phyloP scores from a whole-genome alignment of 805 yeast genomes.

The Saturnispora saitoi region DNA sequence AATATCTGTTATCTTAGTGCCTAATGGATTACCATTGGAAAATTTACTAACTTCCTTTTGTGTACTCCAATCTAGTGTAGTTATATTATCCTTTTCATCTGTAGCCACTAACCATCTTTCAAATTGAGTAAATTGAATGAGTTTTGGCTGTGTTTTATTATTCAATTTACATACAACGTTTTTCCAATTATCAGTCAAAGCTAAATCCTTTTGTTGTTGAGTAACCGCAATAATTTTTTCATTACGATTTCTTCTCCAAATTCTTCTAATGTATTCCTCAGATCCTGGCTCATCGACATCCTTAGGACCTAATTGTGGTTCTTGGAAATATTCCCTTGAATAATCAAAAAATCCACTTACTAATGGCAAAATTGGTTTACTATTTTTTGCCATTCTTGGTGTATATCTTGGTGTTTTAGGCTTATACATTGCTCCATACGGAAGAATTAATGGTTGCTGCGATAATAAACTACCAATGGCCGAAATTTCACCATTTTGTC shows the following conservation, averaged over 20 bases:
- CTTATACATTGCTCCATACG: slow-evolving; percentile 36
- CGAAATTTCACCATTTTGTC: slow-evolving; percentile 14
- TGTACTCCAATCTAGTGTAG: slow-evolving; percentile 82
- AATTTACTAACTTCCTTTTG: slow-evolving; percentile 55
- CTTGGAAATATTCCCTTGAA: slow-evolving; percentile 87
- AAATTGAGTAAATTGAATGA: slow-evolving; percentile 79
- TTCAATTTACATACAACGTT: slow-evolving; percentile 48
- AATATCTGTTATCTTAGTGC: slow-evolving; percentile 81
- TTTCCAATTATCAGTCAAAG: slow-evolving; percentile 83
- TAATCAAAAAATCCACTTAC: slow-evolving; percentile 62
- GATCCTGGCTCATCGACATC: slow-evolving; percentile 93
- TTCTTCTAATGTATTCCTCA: slow-evolving; percentile 65
- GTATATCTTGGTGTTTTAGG: slow-evolving; percentile 53
- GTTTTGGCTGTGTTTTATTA: slow-evolving; percentile 72
- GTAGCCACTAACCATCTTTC: slow-evolving; percentile 73
- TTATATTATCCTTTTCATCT: slow-evolving; percentile 76
- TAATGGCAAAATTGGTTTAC: slow-evolving; percentile 43
- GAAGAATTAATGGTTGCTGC: slow-evolving; percentile 22
- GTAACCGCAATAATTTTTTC: slow-evolving; percentile 81
- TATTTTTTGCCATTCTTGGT: slow-evolving; percentile 23
- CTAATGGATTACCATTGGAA: slow-evolving; percentile 76
- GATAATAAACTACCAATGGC: slow-evolving; percentile 19
- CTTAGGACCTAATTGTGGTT: slow-evolving; percentile 81
- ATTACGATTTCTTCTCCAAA: slow-evolving; percentile 88
- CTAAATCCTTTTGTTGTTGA: slow-evolving; percentile 78